Percentiles rank a stretch among this genome's conserved stretches.
phyloP scores from a whole-genome alignment of 352 stramenopile genomes.

The Phytophthora citricola region DNA sequence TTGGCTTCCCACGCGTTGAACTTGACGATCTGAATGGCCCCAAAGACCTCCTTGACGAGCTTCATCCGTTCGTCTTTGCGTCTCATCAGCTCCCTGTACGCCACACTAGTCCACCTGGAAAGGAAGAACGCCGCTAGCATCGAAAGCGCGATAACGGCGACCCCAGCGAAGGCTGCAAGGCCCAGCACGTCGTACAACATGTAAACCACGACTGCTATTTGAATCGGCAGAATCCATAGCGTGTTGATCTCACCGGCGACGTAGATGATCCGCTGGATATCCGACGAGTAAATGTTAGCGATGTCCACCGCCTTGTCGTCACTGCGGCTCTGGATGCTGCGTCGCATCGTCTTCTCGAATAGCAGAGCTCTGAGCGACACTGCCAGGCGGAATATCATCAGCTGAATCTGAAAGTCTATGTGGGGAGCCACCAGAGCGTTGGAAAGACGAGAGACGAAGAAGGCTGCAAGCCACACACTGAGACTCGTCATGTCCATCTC shows the following conservation, averaged over 20 bases:
- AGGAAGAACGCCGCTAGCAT: slow-evolving; percentile 56
- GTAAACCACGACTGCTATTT: slow-evolving; percentile 41
- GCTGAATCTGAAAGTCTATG: slow-evolving; percentile 31
- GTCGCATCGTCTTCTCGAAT: slow-evolving; percentile 44
- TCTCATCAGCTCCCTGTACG: slow-evolving; percentile 82
- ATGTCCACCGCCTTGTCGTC: slow-evolving; percentile 37
- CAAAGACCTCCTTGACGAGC: slow-evolving; percentile 90
- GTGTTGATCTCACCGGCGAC: slow-evolving; percentile 53
- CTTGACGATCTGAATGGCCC: slow-evolving; percentile 96
- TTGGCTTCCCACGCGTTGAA: slow-evolving; percentile 95
- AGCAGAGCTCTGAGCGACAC: slow-evolving; percentile 40
- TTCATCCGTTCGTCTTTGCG: slow-evolving; percentile 91
- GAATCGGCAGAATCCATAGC: slow-evolving; percentile 50
- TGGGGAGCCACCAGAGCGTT: slow-evolving; percentile 45
- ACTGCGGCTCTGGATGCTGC: slow-evolving; percentile 3
- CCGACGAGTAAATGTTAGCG: slow-evolving; percentile 48
- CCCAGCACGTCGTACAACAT: slow-evolving; percentile 50
- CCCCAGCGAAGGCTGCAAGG: slow-evolving; percentile 47
- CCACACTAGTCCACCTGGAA: slow-evolving; percentile 40
- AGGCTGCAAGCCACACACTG: slow-evolving; percentile 36
- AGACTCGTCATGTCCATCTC: slow-evolving; percentile 31
- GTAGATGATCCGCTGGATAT: slow-evolving; percentile 37
- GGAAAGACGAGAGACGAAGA: slow-evolving; percentile 43
- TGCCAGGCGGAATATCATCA: slow-evolving; percentile 34
- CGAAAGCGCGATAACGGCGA: slow-evolving; percentile 40